Evolutionary conservation across 176 grass and related monocot species (phyloP), one percentile per base, ranked within the genome.

Genomic region (Thalia dealbata): DNA sequence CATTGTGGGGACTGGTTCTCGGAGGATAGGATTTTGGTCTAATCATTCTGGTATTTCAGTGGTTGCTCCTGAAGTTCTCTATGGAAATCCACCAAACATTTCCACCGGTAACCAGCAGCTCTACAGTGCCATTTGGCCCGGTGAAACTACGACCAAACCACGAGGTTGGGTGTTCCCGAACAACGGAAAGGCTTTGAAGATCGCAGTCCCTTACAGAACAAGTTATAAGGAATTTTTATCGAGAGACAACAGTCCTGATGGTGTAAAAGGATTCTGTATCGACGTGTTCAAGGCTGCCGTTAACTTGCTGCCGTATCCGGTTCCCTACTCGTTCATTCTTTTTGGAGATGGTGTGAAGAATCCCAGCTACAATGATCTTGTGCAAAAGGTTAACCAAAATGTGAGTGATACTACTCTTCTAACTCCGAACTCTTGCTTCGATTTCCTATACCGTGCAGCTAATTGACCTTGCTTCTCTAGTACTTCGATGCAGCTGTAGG

Each of bases 91-190:
- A 75, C 73, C 73, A 62, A 75, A 63, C 24, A 46, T 25, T 46
- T 75, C 73, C 13, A 46, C 54, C 14, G 48, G 32, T 5, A 48
- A 52, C 55, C 73, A 75, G 32, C 55, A 63, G 23, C 73, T 75
- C 18, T 62, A 63, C 73, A 62, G 18, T 75, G 35, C 24, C 55
- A 75, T 75, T 44, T 75, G 73, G 73, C 73, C 73, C 18, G 73
- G 73, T 45, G 54, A 75, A 45, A 75, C 73, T 56, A 48, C 56
- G 22, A 26, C 21, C 9, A 75, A 45, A 22, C 73, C 73, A 4
- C 73, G 73, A 24, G 73, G 73, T 45, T 75, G 73, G 73, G 56
- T 75, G 21, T 75, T 75, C 54, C 73, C 73, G 26, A 61, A 75
- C 56, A 75, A 75, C 45, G 73, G 73, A 75, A 75, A 75, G 23